Evolutionary conservation across 2,329 filamentous ascomycete genomes (phyloP), one percentile per base, ranked within the genome.

Genomic region (Ceratocystiopsis sp.): DNA sequence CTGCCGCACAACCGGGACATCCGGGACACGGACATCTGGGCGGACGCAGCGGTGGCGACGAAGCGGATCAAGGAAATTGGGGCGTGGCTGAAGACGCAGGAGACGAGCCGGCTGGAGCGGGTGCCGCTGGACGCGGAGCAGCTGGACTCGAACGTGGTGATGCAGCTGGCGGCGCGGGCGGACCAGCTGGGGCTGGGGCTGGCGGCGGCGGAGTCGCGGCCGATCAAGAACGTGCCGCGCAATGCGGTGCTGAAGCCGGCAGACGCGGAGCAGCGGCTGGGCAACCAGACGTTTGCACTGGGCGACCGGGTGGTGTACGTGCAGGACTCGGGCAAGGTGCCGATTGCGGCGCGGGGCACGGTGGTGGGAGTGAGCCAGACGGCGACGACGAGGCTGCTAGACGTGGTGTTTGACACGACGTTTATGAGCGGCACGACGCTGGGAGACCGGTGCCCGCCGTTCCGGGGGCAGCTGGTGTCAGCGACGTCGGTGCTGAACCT

Each of bases 371-470:
- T 95, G 56, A 95, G 86, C 47, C 80, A 84, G 44, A 95, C 87
- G 29, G 72, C 86, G 17, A 82, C 84, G 44, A 80, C 80, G 21
- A 74, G 84, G 39, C 70, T 95, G 45, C 69, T 98, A 35, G 91
- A 98, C 57, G 75, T 96, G 45, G 79, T 98, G 9, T 98, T 94
- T 61, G 93, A 98, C 58, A 75, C 76, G 13, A 82, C 85, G 0
- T 98, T 98, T 61, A 96, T 98, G 87, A 93, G 86, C 55, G 91
- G 91, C 49, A 95, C 87, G 2, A 91, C 84, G 0, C 71, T 98
- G 15, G 83, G 84, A 46, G 86, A 87, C 45, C 80, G 91, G 46
- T 94, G 89, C 57, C 85, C 86, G 21, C 78, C 84, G 35, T 98
- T 98, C 75, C 78, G 89, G 34, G 91, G 91, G 42, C 87, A 91